Base-by-base conservation (phyloP, 176 grass and related monocot genomes). In the Oryza punctata region DNA sequence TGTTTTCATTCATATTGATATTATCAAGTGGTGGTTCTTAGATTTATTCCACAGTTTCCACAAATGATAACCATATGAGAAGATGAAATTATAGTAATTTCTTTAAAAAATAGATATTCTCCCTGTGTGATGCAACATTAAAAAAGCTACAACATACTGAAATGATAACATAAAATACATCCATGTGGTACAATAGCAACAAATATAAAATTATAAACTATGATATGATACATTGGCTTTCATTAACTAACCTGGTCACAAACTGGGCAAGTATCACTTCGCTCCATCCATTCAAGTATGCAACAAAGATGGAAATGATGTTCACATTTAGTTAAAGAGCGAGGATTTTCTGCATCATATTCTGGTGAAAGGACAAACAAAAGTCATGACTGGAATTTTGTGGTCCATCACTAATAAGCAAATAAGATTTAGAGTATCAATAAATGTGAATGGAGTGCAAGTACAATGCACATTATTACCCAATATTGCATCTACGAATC, bases 261-360 rank as follows among this genome's bases (percentile, higher is more conserved):
- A 67, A 97, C 81, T 71, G 95, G 92, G 78, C 92, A 97, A 35
- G 95, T 93, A 46, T 93, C 92, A 63, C 90, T 93, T 60, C 95
- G 67, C 71, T 97, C 95, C 92, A 94, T 93, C 95, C 95, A 97
- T 79, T 97, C 95, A 78, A 97, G 95, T 52, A 97, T 89, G 82
- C 92, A 94, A 80, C 81, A 90, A 18, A 97, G 85, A 84, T 94
- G 95, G 83, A 94, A 97, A 87, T 94, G 90, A 12, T 97, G 95
- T 26, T 94, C 92, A 65, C 95, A 94, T 68, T 89, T 94, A 28
- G 90, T 97, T 28, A 94, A 46, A 84, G 91, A 89, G n/a, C 88
- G 73, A 38, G 95, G 92, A 80, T 94, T 94, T 67, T 89, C 90
- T 78, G 78, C 76, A 81, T 91, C 88, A 73, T 97, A 97, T 74